Evolutionary conservation across 495 filamentous ascomycete species (phyloP).

Genomic region (Lophium mytilinum): DNA sequence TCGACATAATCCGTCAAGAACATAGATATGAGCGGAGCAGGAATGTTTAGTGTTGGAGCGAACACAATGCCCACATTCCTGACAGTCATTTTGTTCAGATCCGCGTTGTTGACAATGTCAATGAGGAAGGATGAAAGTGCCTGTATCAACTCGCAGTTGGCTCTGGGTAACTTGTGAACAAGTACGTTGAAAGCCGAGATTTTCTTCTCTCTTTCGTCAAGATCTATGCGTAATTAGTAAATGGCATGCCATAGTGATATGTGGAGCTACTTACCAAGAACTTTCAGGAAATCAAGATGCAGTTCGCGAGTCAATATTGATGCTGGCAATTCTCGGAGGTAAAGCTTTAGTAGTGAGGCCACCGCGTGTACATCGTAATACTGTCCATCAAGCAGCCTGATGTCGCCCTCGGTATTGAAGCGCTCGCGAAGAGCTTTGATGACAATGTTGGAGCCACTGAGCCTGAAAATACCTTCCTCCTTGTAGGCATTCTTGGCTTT

Average conservation of each 20-base stretch:
- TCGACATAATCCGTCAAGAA: slow-evolving; percentile 84
- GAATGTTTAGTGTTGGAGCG: slow-evolving; percentile 96
- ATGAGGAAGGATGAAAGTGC: slow-evolving; percentile 82
- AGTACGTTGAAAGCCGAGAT: slow-evolving; percentile 73
- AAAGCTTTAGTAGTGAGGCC: slow-evolving; percentile 87
- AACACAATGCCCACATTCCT: slow-evolving; percentile 98
- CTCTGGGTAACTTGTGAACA: slow-evolving; percentile 72
- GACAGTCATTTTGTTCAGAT: slow-evolving; percentile 96
- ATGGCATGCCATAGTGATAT: background rate
- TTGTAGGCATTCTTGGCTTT: slow-evolving; percentile 69
- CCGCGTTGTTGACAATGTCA: slow-evolving; percentile 78
- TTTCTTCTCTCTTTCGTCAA: slow-evolving; percentile 66
- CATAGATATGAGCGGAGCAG: slow-evolving; percentile 85
- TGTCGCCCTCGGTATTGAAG: slow-evolving; percentile 90
- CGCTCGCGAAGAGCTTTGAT: slow-evolving; percentile 85
- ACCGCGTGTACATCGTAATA: slow-evolving; percentile 96
- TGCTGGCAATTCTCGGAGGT: slow-evolving; percentile 82
- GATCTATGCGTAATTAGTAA: slow-evolving; percentile 40
- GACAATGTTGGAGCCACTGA: slow-evolving; percentile 89
- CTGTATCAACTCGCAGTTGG: slow-evolving; percentile 70
- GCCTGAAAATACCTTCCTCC: slow-evolving; percentile 93
- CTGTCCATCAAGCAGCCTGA: slow-evolving; percentile 78
- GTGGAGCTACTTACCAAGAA: slow-evolving; percentile 56
- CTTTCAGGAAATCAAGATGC: slow-evolving; percentile 78
- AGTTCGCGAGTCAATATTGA: slow-evolving; percentile 87